Evolutionary conservation across 306 rosid species (phyloP), one percentile per base, ranked within the genome.

Genomic region (Psophocarpus tetragonolobus): DNA sequence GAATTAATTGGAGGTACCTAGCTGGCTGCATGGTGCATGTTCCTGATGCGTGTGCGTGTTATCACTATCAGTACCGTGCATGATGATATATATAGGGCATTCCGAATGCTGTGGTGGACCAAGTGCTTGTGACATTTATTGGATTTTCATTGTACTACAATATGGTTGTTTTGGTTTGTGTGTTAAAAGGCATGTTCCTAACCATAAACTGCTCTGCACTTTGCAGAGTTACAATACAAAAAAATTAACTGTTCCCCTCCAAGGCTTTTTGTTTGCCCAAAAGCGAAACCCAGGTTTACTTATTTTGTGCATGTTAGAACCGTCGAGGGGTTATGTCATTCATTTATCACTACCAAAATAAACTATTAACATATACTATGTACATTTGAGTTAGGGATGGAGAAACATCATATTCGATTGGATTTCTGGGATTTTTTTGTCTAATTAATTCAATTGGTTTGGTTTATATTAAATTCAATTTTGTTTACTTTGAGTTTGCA

Each of bases 101-200:
- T 54, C 58, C 73, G 68, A 81, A 75, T 61, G 78, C 1, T 39
- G 36, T 41, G 65, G 69, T 71, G 79, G 82, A 70, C 85, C 85
- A 14, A 38, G 0, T 62, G 17, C 26, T 39, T 54, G 78, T 62
- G 70, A 82, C 74, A 71, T 56, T 58, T 39, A 70, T 44, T 81
- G 58, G 77, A 50, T 50, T 82, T 76, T 76, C 23, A 71, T 82
- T 62, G 82, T 62, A 82, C 75, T 63, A 64, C 51, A 77, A 62
- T 71, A 50, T 70, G 70, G 48, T 82, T 77, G 79, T 77, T 77
- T 82, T 82, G 79, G 70, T 77, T 53, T 82, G 12, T 82, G 81
- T 71, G 82, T 76, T 71, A 71, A 66, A 82, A 82, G 47, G 51
- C 80, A 54, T 82, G 65, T 53, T 70, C 51, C 48, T 76, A 70